These are phyloP conservation scores for Sarocladiaceae sp. DNA, from an alignment of 2,329 filamentous ascomycete species.

Conservation along the genomic window DNA sequence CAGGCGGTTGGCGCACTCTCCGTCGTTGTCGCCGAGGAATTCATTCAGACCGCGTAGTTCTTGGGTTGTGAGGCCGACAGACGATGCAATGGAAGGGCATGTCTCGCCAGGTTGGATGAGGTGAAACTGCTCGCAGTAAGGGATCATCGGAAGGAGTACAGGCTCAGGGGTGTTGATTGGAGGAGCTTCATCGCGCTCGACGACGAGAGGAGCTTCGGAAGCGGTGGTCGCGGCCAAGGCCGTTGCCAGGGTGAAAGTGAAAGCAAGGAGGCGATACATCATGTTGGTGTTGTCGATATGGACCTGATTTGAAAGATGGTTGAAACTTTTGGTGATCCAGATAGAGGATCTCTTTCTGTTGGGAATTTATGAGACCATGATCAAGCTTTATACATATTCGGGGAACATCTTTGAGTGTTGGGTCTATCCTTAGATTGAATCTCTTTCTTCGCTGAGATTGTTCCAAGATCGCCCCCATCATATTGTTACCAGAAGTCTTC, in stretches of 20 bases:
- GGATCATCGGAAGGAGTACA: constrained; percentile 3
- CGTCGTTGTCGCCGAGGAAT: not conserved
- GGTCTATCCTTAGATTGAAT: too few relatives aligned
- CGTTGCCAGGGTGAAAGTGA: not conserved
- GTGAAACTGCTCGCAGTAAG: constrained; percentile 11
- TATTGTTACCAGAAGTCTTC: too few relatives aligned
- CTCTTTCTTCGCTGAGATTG: too few relatives aligned
- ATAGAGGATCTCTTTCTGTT: too few relatives aligned
- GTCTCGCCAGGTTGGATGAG: constrained; percentile 9
- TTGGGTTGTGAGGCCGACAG: not conserved
- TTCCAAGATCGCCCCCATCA: too few relatives aligned
- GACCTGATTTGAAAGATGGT: not conserved
- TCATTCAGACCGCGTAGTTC: constrained; percentile 8
- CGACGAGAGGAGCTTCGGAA: not conserved
- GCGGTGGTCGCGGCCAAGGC: not conserved
- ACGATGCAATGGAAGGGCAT: constrained; percentile 9
- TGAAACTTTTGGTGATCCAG: not conserved
- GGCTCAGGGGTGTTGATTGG: constrained; percentile 11
- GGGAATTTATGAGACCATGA: too few relatives aligned
- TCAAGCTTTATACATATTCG: too few relatives aligned
- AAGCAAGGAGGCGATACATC: not conserved
- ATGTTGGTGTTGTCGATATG: not conserved
- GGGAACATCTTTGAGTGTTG: too few relatives aligned
- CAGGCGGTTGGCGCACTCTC: constrained; percentile 11
- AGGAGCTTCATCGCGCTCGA: not conserved